Evolutionary conservation across 1,284 basidiomycete species (phyloP), one percentile per base, ranked within the genome.

Genomic region (Xerocomus minutiporus): DNA sequence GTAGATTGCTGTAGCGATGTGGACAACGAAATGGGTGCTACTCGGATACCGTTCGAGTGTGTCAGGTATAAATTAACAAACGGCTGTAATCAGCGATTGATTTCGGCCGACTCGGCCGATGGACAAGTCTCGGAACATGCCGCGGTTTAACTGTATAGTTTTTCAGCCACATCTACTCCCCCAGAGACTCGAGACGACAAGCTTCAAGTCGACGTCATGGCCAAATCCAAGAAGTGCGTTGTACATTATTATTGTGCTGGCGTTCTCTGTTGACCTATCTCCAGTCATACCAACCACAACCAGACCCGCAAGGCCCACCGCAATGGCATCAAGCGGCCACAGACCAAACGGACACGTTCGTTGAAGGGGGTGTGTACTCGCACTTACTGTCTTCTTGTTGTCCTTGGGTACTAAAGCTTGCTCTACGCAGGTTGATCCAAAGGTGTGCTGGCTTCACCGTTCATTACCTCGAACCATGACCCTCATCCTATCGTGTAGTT

Each of bases 261-360:
- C 29, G 15, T 12, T 31, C 29, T 42, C 2, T 25, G 4, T 46
- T 56, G 40, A 65, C 49, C 38, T 53, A 29, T 38, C 23, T 4
- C 49, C 57, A 91, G 88, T 67, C 86, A 90, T 72, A 88, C 86
- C 68, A 91, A 90, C 76, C 93, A 96, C 83, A 96, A 96, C 82
- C 93, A 96, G 80, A 89, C 66, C 80, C 81, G 82, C 74, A 94
- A 93, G 83, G 93, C 96, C 67, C 96, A 99, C 83, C 86, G 90
- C 62, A 99, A 99, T 80, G 96, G 93, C 71, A 95, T 96, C 79
- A 92, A 88, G 77, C 84, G 79, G 73, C 86, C 90, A 53, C 76
- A 81, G 73, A 82, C 83, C 60, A 80, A 84, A 73, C 73, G 86
- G 70, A 86, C 91, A 69, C 83, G 88, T 60, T 95, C 91, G 54